Percentiles rank a stretch among this genome's conserved stretches.
Evolutionary conservation across 208 protist species (phyloP).

Genomic region (Leishmania turanica): DNA sequence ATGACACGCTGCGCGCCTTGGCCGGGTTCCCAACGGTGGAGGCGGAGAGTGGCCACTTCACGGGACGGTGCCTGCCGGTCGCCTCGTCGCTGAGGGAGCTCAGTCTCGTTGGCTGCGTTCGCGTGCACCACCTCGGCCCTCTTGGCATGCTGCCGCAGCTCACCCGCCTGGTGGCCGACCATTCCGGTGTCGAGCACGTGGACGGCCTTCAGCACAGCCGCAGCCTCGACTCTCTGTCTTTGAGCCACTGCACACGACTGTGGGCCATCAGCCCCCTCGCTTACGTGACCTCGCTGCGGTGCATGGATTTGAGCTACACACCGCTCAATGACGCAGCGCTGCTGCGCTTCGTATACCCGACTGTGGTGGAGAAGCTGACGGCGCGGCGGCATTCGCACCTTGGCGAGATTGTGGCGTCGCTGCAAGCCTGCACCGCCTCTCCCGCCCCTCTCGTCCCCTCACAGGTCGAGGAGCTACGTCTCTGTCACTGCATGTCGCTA

Average conservation of each 20-base stretch:
- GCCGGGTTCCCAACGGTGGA: slow-evolving; percentile 1
- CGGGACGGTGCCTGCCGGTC: neutral
- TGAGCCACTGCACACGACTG: slow-evolving; percentile 26
- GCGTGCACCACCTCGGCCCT: slow-evolving; percentile 26
- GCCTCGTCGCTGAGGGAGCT: slow-evolving; percentile 19
- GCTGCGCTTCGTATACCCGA: slow-evolving; percentile 31
- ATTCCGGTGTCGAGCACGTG: slow-evolving; percentile 13
- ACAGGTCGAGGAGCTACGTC: slow-evolving; percentile 18
- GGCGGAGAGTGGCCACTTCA: neutral
- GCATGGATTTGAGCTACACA: slow-evolving; percentile 19
- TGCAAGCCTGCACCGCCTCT: neutral
- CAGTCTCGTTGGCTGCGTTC: slow-evolving; percentile 23
- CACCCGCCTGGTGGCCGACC: slow-evolving; percentile 13
- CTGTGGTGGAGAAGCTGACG: neutral
- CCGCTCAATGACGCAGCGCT: slow-evolving; percentile 23
- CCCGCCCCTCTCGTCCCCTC: slow-evolving; percentile 8
- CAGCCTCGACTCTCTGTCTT: slow-evolving; percentile 8
- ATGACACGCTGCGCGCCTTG: slow-evolving; percentile 15
- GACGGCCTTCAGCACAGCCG: slow-evolving; percentile 26
- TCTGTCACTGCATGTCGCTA: slow-evolving; percentile 23
- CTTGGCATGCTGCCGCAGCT: slow-evolving; percentile 30
- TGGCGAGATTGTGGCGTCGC: neutral
- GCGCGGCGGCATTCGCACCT: neutral
- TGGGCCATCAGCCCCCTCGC: slow-evolving; percentile 24
- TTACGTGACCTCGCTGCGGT: slow-evolving; percentile 8